Evolutionary conservation across 257 asterid genomes (phyloP).

Genomic region (Perilla frutescens): DNA sequence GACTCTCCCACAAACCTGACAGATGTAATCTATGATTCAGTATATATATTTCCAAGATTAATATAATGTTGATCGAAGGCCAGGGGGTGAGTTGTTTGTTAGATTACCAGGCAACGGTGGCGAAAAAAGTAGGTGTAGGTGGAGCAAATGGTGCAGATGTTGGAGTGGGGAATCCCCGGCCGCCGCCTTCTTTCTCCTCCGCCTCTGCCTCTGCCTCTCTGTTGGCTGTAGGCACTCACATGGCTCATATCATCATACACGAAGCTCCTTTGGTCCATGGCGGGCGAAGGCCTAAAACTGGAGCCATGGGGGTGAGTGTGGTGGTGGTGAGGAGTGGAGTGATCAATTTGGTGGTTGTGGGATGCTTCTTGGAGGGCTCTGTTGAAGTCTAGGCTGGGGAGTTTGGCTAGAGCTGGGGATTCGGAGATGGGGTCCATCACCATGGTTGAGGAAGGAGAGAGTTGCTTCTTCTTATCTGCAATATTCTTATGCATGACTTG

Average conservation of each 20-base stretch:
- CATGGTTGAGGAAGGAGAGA: constrained; percentile 21
- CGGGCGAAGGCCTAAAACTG: background rate
- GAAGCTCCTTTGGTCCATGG: constrained; percentile 43
- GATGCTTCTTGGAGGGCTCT: constrained; percentile 50
- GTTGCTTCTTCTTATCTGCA: constrained; percentile 17
- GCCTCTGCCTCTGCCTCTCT: background rate
- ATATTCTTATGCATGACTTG: constrained; percentile 44
- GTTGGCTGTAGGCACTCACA: constrained; percentile 45
- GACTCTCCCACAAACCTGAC: constrained; percentile 79
- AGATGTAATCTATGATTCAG: background rate
- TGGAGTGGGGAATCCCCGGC: constrained; percentile 83
- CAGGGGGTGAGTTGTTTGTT: background rate
- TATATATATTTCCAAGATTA: background rate
- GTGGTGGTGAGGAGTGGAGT: background rate
- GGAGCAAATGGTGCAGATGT: constrained; percentile 70
- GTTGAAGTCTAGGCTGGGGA: constrained; percentile 77
- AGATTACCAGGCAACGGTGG: constrained; percentile 71
- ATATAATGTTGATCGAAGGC: background rate
- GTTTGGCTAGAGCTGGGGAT: constrained; percentile 38
- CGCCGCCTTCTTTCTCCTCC: constrained; percentile 51
- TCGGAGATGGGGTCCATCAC: constrained; percentile 37
- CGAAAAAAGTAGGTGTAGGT: constrained; percentile 65
- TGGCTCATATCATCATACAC: constrained; percentile 56
- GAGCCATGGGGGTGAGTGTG: background rate
- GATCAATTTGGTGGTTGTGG: constrained; percentile 5